These are phyloP conservation scores for Coemansia sp. DNA, from an alignment of 192 early-diverging fungal species.

Conservation along the genomic window DNA sequence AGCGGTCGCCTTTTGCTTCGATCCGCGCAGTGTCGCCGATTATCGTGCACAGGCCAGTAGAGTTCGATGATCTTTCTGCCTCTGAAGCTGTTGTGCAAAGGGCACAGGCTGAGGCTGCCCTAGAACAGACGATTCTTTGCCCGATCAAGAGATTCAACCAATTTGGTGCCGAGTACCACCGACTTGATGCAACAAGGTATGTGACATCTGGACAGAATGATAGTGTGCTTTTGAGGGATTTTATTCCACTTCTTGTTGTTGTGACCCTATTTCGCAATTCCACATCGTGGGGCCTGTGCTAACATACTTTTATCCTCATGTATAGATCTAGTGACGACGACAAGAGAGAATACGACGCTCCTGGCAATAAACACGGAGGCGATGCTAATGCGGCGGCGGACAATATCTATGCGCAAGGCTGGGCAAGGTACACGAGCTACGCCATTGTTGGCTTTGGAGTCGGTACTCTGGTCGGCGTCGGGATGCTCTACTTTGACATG, in stretches of 20 bases:
- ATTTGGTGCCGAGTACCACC: constrained; percentile 9
- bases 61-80: background rate
- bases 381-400: background rate
- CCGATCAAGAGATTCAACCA: constrained; percentile 20
- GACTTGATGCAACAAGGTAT: constrained; percentile 14
- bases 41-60: constrained; percentile 10
- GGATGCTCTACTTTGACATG: constrained; percentile 53
- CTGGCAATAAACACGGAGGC: background rate
- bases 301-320: background rate
- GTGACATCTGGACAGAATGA: background rate
- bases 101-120: constrained; percentile 37
- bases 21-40: constrained; percentile 44
- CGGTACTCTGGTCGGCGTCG: constrained; percentile 46
- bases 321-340: background rate
- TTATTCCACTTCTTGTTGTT: background rate
- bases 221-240: background rate
- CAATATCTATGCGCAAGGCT: constrained; percentile 12
- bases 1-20: constrained; percentile 47
- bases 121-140: constrained; percentile 47
- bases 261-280: background rate
- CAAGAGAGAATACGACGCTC: background rate
- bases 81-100: constrained; percentile 1
- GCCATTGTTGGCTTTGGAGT: constrained; percentile 51
- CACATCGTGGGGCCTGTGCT: background rate
- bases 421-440: constrained; percentile 49